phyloP scores from a whole-genome alignment of 352 stramenopile genomes.

The Globisporangium takayamanum region DNA sequence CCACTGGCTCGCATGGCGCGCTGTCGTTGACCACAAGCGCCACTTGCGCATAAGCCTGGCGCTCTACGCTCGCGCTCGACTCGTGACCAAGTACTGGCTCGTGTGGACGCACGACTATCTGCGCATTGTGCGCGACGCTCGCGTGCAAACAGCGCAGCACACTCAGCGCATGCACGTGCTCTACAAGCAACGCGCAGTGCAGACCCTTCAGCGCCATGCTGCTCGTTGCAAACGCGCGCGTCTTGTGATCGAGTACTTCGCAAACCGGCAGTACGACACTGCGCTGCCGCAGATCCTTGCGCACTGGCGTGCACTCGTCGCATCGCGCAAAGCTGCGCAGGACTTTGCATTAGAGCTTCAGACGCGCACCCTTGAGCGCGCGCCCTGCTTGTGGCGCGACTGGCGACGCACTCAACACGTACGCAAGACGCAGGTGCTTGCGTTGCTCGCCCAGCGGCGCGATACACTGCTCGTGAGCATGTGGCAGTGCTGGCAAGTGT shows the following conservation, averaged over 20 bases:
- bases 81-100: constrained; percentile 63
- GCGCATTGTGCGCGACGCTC: constrained; percentile 3
- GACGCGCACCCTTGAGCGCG: background rate
- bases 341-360: background rate
- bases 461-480: background rate
- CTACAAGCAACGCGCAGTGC: constrained; percentile 14
- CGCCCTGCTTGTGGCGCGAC: constrained; percentile 1
- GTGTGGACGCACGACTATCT: constrained; percentile 49
- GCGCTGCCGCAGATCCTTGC: constrained; percentile 18
- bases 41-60: constrained; percentile 40
- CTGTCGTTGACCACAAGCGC: constrained; percentile 26
- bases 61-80: constrained; percentile 35
- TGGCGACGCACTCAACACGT: constrained; percentile 2
- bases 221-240: constrained; percentile 19
- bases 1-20: constrained; percentile 43
- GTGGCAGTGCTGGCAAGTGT: constrained; percentile 18
- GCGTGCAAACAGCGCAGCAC: background rate
- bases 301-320: constrained; percentile 6
- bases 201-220: constrained; percentile 5
- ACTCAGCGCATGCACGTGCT: background rate
- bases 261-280: constrained; percentile 23
- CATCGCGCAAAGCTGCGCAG: constrained; percentile 3
- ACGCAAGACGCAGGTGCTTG: background rate
- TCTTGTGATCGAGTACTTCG: constrained; percentile 34
- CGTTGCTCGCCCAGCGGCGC: background rate